phyloP scores from a whole-genome alignment of 2,329 filamentous ascomycete genomes.

The Emergomyces pasteurianus region DNA sequence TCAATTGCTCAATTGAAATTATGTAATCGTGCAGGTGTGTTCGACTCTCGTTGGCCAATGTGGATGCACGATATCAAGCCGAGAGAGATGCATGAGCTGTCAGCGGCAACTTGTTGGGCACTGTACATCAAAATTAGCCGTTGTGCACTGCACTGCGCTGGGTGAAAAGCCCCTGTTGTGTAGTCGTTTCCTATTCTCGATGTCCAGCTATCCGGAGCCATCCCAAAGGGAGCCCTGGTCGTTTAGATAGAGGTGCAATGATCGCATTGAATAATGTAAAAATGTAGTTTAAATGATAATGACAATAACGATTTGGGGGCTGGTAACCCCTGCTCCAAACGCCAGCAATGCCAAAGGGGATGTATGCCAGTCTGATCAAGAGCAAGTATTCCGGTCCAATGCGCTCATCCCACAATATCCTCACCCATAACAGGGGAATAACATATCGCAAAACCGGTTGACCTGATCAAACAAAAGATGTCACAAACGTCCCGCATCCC shows the following conservation, averaged over 20 bases:
- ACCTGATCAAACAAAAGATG: not conserved
- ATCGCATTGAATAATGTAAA: not conserved
- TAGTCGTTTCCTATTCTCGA: not conserved
- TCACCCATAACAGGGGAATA: not conserved
- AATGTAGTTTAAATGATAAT: not conserved
- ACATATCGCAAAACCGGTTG: not conserved
- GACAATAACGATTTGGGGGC: not conserved
- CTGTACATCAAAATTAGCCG: not conserved
- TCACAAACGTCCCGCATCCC: not conserved
- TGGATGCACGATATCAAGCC: not conserved
- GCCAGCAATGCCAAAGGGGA: not conserved
- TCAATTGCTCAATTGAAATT: not conserved
- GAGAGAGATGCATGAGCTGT: not conserved
- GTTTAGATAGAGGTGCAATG: not conserved
- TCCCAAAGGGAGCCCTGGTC: not conserved
- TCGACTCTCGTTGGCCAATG: not conserved
- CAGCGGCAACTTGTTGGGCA: not conserved
- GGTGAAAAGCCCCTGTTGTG: not conserved
- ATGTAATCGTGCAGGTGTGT: not conserved
- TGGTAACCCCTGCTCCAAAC: not conserved
- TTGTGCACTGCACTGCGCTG: not conserved
- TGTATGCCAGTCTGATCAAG: not conserved
- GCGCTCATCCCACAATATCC: not conserved
- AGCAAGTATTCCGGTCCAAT: not conserved
- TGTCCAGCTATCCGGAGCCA: too few species aligned